Evolutionary conservation across 371 early-diverging fungal species (phyloP).

Genomic region (Parasitella parasitica): DNA sequence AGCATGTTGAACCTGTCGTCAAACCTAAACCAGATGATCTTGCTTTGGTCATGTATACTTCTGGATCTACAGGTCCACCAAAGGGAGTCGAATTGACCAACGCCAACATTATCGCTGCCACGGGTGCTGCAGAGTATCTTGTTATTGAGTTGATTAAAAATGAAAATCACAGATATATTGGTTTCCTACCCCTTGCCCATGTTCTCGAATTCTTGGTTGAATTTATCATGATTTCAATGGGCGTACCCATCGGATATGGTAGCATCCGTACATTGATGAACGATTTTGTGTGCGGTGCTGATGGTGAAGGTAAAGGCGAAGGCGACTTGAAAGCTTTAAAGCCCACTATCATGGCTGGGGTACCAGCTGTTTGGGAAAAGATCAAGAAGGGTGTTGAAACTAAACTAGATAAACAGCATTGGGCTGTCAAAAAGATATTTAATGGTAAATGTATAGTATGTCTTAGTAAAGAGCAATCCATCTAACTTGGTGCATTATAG

Average conservation of each 20-base stretch:
- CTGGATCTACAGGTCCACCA: slow-evolving; percentile 83
- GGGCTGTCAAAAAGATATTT: slow-evolving; percentile 56
- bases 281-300: slow-evolving; percentile 66
- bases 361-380: slow-evolving; percentile 89
- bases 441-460: slow-evolving; percentile 20
- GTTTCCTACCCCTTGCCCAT: slow-evolving; percentile 93
- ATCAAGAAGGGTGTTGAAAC: slow-evolving; percentile 78
- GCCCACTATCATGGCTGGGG: slow-evolving; percentile 92
- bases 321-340: slow-evolving; percentile 87
- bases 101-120: slow-evolving; percentile 71
- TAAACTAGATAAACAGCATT: slow-evolving; percentile 64
- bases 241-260: slow-evolving; percentile 80
- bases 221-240: slow-evolving; percentile 48
- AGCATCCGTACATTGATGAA: slow-evolving; percentile 78
- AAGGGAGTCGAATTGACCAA: slow-evolving; percentile 72
- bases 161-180: slow-evolving; percentile 64
- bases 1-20: not conserved
- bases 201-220: slow-evolving; percentile 79
- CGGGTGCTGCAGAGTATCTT: slow-evolving; percentile 50
- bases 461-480: not conserved
- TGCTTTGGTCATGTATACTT: slow-evolving; percentile 84
- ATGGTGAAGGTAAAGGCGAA: slow-evolving; percentile 70
- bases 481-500: slow-evolving; percentile 36
- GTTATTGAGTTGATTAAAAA: slow-evolving; percentile 38
- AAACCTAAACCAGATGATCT: slow-evolving; percentile 65